Conservation (phyloP, 1,284 basidiomycete species). For the Fomitopsis palustris region DNA sequence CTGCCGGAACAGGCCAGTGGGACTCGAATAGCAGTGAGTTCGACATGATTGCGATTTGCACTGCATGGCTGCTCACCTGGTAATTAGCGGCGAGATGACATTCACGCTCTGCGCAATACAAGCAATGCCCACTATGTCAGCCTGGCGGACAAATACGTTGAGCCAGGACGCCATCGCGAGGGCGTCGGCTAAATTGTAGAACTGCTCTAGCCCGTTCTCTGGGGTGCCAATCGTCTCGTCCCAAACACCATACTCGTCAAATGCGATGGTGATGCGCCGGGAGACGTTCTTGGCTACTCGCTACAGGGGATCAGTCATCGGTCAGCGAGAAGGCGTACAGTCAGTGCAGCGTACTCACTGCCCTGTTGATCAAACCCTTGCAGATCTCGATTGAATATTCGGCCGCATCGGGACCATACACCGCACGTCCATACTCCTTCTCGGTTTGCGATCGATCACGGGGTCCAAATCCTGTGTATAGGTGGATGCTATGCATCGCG, state of each 20-base stretch:
- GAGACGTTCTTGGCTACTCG: conserved; percentile 18
- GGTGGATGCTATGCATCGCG: conserved; percentile 16
- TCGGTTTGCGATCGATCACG: conserved; percentile 21
- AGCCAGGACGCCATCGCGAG: conserved; percentile 59
- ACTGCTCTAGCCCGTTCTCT: conserved; percentile 57
- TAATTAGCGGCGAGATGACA: conserved; percentile 48
- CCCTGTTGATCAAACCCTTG: conserved; percentile 38
- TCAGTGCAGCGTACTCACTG: conserved; percentile 13
- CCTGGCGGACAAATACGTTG: conserved; percentile 60
- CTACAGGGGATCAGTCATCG: conserved; percentile 2
- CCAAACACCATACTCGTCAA: conserved; percentile 63
- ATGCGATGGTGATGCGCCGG: conserved; percentile 16
- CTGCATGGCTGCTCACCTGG: conserved; percentile 12
- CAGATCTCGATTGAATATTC: conserved; percentile 48
- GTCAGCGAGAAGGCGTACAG: not conserved
- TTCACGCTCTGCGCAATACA: conserved; percentile 64
- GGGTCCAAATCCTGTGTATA: conserved; percentile 26
- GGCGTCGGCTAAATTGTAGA: conserved; percentile 61
- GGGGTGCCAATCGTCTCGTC: conserved; percentile 33
- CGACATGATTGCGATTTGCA: not conserved
- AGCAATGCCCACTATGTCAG: conserved; percentile 57
- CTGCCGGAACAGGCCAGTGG: conserved; percentile 45
- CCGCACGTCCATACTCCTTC: conserved; percentile 22
- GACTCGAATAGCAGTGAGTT: conserved; percentile 17
- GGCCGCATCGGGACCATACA: conserved; percentile 38